These are phyloP conservation scores for Phytophthora uliginosa DNA, from an alignment of 352 stramenopile genomes.

Conservation along the genomic window DNA sequence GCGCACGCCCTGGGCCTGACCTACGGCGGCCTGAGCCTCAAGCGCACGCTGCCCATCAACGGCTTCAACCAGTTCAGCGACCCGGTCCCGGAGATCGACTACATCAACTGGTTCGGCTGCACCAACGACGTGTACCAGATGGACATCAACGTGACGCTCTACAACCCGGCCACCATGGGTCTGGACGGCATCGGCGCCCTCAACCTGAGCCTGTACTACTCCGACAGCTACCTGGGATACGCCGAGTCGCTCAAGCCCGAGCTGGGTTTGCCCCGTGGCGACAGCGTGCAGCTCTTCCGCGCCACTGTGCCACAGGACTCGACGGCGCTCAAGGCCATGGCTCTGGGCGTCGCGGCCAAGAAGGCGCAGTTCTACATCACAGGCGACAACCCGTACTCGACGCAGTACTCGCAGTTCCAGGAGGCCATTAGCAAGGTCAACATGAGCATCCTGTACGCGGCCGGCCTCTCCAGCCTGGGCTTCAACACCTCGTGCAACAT, in stretches of 20 bases:
- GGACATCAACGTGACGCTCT: conserved; percentile 71
- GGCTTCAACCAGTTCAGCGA: conserved; percentile 71
- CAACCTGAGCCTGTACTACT: conserved; percentile 80
- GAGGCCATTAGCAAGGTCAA: conserved; percentile 58
- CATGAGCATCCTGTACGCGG: conserved; percentile 74
- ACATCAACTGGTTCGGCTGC: conserved; percentile 63
- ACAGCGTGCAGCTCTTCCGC: conserved; percentile 60
- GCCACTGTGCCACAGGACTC: conserved; percentile 49
- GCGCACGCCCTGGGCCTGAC: conserved; percentile 59
- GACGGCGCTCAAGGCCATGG: conserved; percentile 48
- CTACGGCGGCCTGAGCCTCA: conserved; percentile 58
- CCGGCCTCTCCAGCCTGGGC: conserved; percentile 48
- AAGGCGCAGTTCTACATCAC: conserved; percentile 66
- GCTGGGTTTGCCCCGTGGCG: conserved; percentile 60
- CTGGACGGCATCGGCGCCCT: conserved; percentile 69
- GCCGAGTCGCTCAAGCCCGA: conserved; percentile 53
- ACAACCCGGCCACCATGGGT: conserved; percentile 58
- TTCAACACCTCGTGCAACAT: conserved; percentile 50
- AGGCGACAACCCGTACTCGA: conserved; percentile 61
- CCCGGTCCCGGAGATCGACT: conserved; percentile 56
- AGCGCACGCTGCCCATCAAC: conserved; percentile 53
- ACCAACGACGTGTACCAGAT: conserved; percentile 54
- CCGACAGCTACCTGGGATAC: conserved; percentile 71
- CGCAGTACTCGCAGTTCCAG: conserved; percentile 46
- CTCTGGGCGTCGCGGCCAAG: conserved; percentile 42